phyloP scores from a whole-genome alignment of 225 moss, liverwort and hornwort species.

The Antitrichia curtipendula region DNA sequence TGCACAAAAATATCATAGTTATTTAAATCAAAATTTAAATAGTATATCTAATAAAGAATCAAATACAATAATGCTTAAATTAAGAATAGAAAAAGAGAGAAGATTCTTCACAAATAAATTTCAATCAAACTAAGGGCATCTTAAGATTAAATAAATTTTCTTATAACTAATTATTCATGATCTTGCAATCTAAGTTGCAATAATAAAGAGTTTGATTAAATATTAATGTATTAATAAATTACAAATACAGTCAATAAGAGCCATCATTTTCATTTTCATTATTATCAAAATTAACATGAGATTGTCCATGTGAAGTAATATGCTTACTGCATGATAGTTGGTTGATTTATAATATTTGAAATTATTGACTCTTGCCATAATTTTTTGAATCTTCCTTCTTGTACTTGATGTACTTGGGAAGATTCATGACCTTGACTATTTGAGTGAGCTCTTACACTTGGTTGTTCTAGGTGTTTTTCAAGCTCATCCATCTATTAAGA shows the following conservation, averaged over 20 bases:
- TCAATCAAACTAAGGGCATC: neutral
- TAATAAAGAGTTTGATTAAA: neutral
- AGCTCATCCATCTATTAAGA: constrained; percentile 10
- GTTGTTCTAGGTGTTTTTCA: neutral
- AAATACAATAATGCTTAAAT: neutral
- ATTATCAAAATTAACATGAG: neutral
- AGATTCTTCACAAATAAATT: neutral
- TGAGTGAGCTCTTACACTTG: neutral
- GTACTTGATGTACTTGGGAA: neutral
- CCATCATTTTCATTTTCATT: neutral
- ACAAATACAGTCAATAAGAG: neutral
- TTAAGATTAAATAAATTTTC: neutral
- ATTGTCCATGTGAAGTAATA: neutral
- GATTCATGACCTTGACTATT: neutral
- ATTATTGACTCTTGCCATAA: neutral
- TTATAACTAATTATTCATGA: neutral
- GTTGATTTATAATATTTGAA: neutral
- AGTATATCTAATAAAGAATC: too few relatives aligned
- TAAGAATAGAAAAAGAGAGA: neutral
- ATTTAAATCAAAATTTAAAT: neutral
- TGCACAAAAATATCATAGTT: neutral
- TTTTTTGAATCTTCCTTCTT: neutral
- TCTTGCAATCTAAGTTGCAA: neutral
- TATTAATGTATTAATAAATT: neutral
- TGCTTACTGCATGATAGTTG: constrained; percentile 10